A percentile compares a stretch with the other conserved stretches of the same genome.
These are phyloP conservation scores for Cyathus striatus DNA, from an alignment of 768 basidiomycete species.

Conservation along the genomic window DNA sequence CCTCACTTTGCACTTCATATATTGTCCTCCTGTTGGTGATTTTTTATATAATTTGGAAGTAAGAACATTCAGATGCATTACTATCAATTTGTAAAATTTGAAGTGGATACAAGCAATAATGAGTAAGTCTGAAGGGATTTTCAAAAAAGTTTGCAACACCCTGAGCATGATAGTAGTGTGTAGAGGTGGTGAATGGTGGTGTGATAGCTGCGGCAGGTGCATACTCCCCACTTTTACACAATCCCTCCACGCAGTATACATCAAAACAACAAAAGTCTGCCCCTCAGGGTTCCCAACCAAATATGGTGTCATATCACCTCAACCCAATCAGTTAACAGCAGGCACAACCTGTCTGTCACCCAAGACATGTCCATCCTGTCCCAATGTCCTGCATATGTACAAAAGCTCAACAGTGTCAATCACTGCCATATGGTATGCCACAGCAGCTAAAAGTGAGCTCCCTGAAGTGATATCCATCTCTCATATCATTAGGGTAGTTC, in stretches of 20 bases:
- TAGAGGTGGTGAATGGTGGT: too few species aligned
- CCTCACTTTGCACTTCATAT: too few species aligned
- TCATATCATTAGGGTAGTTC: constrained; percentile 32
- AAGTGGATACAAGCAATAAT: too few species aligned
- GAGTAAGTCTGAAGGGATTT: too few species aligned
- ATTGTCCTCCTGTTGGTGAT: too few species aligned
- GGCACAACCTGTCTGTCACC: constrained; percentile 24
- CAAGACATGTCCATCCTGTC: constrained; percentile 23
- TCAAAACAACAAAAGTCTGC: constrained; percentile 32
- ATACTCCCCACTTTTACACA: constrained; percentile 23
- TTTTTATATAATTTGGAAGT: too few species aligned
- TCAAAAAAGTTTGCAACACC: too few species aligned
- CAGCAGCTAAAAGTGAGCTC: constrained; percentile 31
- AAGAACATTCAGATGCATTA: too few species aligned
- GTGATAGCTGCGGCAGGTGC: too few species aligned
- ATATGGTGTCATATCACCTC: constrained; percentile 27
- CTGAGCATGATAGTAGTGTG: too few species aligned
- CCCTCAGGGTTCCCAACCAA: constrained; percentile 35
- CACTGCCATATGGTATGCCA: constrained; percentile 35
- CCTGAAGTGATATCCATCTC: constrained; percentile 35
- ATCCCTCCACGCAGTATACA: constrained; percentile 38
- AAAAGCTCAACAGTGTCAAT: constrained; percentile 24
- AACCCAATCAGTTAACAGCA: constrained; percentile 33
- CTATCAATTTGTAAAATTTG: too few species aligned
- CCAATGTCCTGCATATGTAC: constrained; percentile 14